Evolutionary conservation across 495 filamentous ascomycete genomes (phyloP).

Genomic region (Aspergillus indologenus): DNA sequence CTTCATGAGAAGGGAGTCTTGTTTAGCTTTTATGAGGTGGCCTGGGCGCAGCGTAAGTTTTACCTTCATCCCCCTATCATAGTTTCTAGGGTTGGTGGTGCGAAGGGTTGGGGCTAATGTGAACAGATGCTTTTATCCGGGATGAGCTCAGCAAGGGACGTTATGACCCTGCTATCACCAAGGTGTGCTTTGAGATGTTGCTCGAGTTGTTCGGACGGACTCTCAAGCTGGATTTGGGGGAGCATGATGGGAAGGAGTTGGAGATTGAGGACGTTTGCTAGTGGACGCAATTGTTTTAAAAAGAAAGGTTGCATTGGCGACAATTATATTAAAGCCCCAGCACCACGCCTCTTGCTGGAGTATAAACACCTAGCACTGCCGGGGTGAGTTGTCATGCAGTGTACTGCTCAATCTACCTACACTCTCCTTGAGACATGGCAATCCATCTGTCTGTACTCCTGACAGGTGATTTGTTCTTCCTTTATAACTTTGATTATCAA

Average conservation of each 20-base stretch:
- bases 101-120: not conserved
- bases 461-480: not conserved
- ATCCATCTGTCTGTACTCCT: too few relatives aligned
- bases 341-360: too few relatives aligned
- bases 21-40: slow-evolving; percentile 85
- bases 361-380: not conserved
- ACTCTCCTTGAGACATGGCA: not conserved
- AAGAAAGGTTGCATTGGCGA: slow-evolving; percentile 5
- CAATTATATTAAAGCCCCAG: not conserved
- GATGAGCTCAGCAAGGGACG: slow-evolving; percentile 91
- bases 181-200: slow-evolving; percentile 89
- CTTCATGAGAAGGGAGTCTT: slow-evolving; percentile 69
- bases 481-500: not conserved
- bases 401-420: not conserved
- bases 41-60: slow-evolving; percentile 79
- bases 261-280: slow-evolving; percentile 60
- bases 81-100: not conserved
- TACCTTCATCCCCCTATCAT: not conserved
- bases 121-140: slow-evolving; percentile 81
- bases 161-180: slow-evolving; percentile 83
- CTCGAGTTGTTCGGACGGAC: slow-evolving; percentile 79
- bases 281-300: not conserved
- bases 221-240: slow-evolving; percentile 74
- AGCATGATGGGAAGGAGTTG: slow-evolving; percentile 44
- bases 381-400: not conserved